These are phyloP conservation scores for Neurospora discreta DNA, from an alignment of 495 filamentous ascomycete genomes.

Conservation along the genomic window DNA sequence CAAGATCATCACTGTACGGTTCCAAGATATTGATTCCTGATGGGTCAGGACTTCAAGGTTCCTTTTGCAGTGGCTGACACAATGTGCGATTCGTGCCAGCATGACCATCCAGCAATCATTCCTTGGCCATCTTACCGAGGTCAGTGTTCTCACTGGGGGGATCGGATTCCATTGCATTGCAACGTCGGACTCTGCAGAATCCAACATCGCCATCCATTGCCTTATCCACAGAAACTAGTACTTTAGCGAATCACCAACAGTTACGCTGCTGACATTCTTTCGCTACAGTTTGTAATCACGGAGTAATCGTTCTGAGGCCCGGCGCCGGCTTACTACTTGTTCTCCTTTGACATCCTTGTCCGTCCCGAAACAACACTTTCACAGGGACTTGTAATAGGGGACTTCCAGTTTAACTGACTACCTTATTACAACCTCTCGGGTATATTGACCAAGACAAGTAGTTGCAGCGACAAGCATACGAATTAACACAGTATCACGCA, in stretches of 20 bases:
- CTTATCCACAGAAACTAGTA: neutral
- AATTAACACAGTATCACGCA: neutral
- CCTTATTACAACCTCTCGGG: neutral
- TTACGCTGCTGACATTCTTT: neutral
- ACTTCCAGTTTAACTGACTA: neutral
- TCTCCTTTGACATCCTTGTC: neutral
- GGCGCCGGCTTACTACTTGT: neutral
- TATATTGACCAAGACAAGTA: neutral
- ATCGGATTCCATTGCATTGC: neutral
- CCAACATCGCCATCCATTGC: neutral
- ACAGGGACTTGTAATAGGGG: neutral
- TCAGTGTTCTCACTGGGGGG: neutral
- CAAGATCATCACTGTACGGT: neutral
- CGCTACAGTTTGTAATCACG: neutral
- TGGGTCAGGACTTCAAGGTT: neutral
- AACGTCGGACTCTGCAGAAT: neutral
- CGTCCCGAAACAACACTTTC: neutral
- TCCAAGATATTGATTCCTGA: neutral
- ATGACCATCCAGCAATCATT: neutral
- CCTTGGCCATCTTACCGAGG: neutral
- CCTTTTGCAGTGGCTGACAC: neutral
- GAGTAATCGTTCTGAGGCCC: neutral
- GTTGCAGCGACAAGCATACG: neutral
- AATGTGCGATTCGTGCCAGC: neutral
- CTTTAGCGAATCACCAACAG: neutral